Evolutionary conservation across 371 early-diverging fungal species (phyloP).

Genomic region (Mucor sp.): DNA sequence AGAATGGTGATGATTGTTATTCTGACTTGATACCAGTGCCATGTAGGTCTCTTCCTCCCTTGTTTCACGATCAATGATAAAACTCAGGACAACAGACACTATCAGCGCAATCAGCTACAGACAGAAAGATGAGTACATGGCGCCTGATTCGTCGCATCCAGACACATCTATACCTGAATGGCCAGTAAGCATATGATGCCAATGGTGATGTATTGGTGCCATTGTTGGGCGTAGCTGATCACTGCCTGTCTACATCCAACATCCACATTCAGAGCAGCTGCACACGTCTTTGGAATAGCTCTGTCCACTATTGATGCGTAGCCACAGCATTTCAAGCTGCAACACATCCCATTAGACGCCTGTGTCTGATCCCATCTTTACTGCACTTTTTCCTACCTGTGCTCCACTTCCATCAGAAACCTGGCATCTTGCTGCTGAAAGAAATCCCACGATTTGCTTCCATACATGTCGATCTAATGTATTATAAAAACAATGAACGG

Average conservation of each 20-base stretch:
- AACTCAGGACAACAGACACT: conserved; percentile 16
- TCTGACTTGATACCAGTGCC: conserved; percentile 20
- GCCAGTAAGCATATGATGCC: conserved; percentile 6
- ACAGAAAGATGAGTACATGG: background rate
- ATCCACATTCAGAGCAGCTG: conserved; percentile 1
- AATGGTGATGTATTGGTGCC: conserved; percentile 24
- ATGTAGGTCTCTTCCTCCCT: conserved; percentile 32
- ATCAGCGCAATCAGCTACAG: conserved; percentile 19
- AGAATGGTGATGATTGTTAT: conserved; percentile 8
- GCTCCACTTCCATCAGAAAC: conserved; percentile 29
- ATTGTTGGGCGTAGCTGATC: conserved; percentile 1
- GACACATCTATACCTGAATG: conserved; percentile 15
- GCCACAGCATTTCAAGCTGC: conserved; percentile 32
- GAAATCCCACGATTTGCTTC: conserved; percentile 34
- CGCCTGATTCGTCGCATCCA: background rate
- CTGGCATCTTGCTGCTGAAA: conserved; percentile 27
- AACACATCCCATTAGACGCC: background rate
- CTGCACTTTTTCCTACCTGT: conserved; percentile 25
- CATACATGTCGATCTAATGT: conserved; percentile 29
- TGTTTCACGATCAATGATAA: conserved; percentile 23
- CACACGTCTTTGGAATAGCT: conserved; percentile 23
- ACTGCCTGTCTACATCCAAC: conserved; percentile 22
- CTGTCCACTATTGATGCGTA: conserved; percentile 24
- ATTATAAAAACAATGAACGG: background rate
- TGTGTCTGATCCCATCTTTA: background rate